Evolutionary conservation across 225 moss, liverwort and hornwort genomes (phyloP), one percentile per base, ranked within the genome.

Genomic region (Asterella californica): DNA sequence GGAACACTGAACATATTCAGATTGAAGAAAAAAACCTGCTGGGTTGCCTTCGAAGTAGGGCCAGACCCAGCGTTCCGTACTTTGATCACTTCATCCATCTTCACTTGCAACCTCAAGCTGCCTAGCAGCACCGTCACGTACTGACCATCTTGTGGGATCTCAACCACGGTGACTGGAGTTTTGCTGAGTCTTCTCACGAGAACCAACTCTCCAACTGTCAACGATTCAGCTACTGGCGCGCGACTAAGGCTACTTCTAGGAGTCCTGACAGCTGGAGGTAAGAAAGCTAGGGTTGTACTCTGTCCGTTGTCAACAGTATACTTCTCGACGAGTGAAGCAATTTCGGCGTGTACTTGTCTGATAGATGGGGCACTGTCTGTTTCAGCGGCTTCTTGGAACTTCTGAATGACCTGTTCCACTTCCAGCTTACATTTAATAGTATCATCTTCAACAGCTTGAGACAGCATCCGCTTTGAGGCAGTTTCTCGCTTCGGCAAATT

Each of bases 71-170:
- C 82, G 55, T 78, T 82, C 33, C 81, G 83, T 62, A 85, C 85
- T 53, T 88, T 92, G 55, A 90, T 57, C 25, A 99, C 92, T 84
- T 95, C 99, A 72, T 77, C 90, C 75, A 88, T 17, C 77, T 90
- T 95, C 79, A 99, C 93, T 80, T 89, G 91, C 90, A 99, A 82
- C 82, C 93, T 99, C 91, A 99, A 85, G 48, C 89, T 90, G 65
- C 99, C 99, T 69, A 90, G 83, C 82, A 92, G 95, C 38, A 99
- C 95, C 42, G 91, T 88, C 71, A 99, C 62, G 79, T 88, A 89
- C 36, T 92, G 88, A 49, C 89, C 90, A 37, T 90, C 91, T 46
- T 88, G 87, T 14, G 90, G 90, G 7, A 88, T 75, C 84, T 91
- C 99, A 55, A 90, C 76, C 0, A 99, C 79, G 47, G 91, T 95